Conservation (phyloP, 1,284 basidiomycete species). For the Cryptococcus sp. region DNA sequence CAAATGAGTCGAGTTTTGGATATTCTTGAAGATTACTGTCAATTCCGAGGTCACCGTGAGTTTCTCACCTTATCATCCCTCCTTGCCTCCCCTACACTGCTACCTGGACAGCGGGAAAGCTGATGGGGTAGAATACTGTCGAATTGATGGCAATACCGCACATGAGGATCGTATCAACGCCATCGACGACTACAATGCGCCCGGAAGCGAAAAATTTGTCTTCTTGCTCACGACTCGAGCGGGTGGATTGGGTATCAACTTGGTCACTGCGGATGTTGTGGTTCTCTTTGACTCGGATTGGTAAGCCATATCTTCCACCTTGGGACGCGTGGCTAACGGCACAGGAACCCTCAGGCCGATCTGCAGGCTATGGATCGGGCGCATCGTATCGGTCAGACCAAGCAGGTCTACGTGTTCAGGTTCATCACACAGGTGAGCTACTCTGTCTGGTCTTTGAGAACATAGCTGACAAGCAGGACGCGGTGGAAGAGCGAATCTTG, state of each 20-base stretch:
- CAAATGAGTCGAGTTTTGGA: slow-evolving; percentile 96
- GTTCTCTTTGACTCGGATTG: slow-evolving; percentile 98
- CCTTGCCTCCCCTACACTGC: no score
- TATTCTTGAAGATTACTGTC: slow-evolving; percentile 95
- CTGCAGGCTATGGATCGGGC: slow-evolving; percentile 99
- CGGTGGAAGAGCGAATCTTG: slow-evolving; percentile 95
- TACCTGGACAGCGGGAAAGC: no score
- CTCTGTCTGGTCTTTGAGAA: background rate
- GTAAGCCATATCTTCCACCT: slow-evolving; percentile 45
- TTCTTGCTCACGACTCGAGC: slow-evolving; percentile 96
- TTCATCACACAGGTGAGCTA: slow-evolving; percentile 78
- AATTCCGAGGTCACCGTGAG: slow-evolving; percentile 84
- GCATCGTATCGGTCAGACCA: slow-evolving; percentile 96
- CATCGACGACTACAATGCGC: slow-evolving; percentile 98
- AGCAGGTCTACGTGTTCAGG: slow-evolving; percentile 96
- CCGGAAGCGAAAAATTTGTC: slow-evolving; percentile 90
- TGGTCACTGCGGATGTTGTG: slow-evolving; percentile 92
- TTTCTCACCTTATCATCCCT: slow-evolving; percentile 13
- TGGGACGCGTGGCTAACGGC: background rate
- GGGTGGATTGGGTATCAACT: slow-evolving; percentile 96
- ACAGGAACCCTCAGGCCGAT: slow-evolving; percentile 95
- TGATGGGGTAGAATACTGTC: slow-evolving; percentile 71
- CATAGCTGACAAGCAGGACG: slow-evolving; percentile 49
- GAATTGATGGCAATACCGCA: slow-evolving; percentile 91
- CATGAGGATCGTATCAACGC: slow-evolving; percentile 93